phyloP scores from a whole-genome alignment of 2,329 filamentous ascomycete species.

The Hymenoscyphus repandus region DNA sequence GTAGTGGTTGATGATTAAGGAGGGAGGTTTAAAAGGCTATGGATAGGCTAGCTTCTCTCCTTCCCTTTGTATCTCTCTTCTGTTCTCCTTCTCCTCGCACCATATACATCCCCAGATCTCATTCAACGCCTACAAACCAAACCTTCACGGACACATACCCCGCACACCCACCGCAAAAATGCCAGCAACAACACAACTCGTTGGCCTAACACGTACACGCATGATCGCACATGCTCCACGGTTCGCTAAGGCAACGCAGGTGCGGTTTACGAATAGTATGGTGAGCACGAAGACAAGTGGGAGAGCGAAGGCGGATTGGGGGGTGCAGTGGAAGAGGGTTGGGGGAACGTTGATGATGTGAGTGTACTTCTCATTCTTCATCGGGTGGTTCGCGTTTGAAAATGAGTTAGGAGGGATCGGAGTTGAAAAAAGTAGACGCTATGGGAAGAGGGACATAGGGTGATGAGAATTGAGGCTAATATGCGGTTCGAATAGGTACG shows the following conservation, averaged over 20 bases:
- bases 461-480: background rate
- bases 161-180: constrained; percentile 6
- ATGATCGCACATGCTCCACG: constrained; percentile 5
- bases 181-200: constrained; percentile 4
- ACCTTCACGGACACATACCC: background rate
- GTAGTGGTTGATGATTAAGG: background rate
- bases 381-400: too few species aligned
- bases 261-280: constrained; percentile 1
- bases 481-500: constrained; percentile 13
- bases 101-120: background rate
- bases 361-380: background rate
- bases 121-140: background rate
- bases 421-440: background rate
- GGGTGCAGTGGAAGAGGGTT: constrained; percentile 16
- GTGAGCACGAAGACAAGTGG: constrained; percentile 6
- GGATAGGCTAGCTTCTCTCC: background rate
- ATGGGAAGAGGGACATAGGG: background rate
- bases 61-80: too few species aligned
- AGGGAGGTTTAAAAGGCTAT: background rate
- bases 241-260: background rate
- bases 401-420: background rate
- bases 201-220: constrained; percentile 12
- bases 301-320: constrained; percentile 13
- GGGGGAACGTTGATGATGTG: constrained; percentile 22
- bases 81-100: background rate